Conservation (phyloP, 1,139 yeast genomes). For the Suhomyces anneliseae region DNA sequence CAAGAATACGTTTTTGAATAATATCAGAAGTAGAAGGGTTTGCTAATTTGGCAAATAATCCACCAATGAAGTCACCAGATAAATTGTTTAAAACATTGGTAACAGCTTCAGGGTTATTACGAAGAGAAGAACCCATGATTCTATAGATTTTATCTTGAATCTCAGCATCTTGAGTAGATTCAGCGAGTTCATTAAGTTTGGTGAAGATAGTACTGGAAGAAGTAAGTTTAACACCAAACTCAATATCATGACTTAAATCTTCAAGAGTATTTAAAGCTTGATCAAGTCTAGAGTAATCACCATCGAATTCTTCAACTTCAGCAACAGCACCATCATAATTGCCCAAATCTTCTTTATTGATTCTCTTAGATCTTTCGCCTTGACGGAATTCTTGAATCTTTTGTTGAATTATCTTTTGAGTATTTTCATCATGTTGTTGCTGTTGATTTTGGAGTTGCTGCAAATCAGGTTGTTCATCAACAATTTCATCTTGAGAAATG, state of each 20-base stretch:
- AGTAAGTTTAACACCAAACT: constrained; percentile 52
- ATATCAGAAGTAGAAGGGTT: constrained; percentile 23
- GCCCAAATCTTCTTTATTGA: constrained; percentile 21
- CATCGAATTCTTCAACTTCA: constrained; percentile 21
- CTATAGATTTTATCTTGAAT: constrained; percentile 49
- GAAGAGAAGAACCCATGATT: constrained; percentile 55
- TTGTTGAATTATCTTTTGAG: constrained; percentile 13
- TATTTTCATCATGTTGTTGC: constrained; percentile 8
- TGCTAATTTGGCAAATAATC: constrained; percentile 15
- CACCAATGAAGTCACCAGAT: constrained; percentile 12
- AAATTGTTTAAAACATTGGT: constrained; percentile 22
- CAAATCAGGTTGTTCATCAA: constrained; percentile 14
- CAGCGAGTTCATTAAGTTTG: constrained; percentile 19
- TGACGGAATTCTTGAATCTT: constrained; percentile 16
- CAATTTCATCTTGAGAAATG: constrained; percentile 13
- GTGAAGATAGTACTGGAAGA: constrained; percentile 19
- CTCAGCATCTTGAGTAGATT: constrained; percentile 4
- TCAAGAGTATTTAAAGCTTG: constrained; percentile 48
- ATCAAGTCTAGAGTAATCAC: constrained; percentile 18
- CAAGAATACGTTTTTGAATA: constrained; percentile 48
- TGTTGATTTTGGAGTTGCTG: constrained; percentile 3
- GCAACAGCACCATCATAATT: constrained; percentile 30
- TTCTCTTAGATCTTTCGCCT: constrained; percentile 12
- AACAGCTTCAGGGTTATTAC: constrained; percentile 74
- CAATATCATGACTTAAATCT: constrained; percentile 66